A percentile compares a stretch with the other conserved stretches of the same genome.
These are phyloP conservation scores for Allantophomopsis lycopodina DNA, from an alignment of 2,329 filamentous ascomycete species.

Conservation along the genomic window DNA sequence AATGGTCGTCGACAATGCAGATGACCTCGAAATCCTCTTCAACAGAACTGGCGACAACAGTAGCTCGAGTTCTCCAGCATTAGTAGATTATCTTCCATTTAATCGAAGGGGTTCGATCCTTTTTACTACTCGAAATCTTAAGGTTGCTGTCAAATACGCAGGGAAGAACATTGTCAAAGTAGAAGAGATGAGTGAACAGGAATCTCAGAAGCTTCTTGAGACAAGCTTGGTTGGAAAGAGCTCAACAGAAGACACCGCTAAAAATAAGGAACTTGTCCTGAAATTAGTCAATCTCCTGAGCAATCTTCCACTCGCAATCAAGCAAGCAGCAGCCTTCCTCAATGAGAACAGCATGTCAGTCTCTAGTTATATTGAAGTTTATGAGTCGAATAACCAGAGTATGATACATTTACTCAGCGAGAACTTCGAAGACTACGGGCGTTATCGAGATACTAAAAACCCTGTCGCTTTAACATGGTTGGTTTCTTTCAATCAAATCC, in stretches of 20 bases:
- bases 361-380: conserved; percentile 4
- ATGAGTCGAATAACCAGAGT: conserved; percentile 4
- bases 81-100: conserved; percentile 18
- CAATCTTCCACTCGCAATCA: conserved; percentile 21
- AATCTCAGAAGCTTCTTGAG: conserved; percentile 12
- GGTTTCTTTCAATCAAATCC: conserved; percentile 22
- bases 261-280: conserved; percentile 6
- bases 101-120: conserved; percentile 17
- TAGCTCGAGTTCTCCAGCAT: not conserved
- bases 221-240: conserved; percentile 7
- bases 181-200: conserved; percentile 8
- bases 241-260: too few relatives aligned
- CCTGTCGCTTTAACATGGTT: conserved; percentile 22
- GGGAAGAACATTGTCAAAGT: conserved; percentile 9
- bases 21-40: conserved; percentile 20
- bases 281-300: conserved; percentile 17
- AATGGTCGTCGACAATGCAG: conserved; percentile 27
- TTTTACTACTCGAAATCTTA: conserved; percentile 14
- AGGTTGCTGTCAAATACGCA: conserved; percentile 1
- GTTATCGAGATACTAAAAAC: conserved; percentile 17
- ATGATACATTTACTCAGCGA: conserved; percentile 16
- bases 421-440: conserved; percentile 18
- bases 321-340: conserved; percentile 22
- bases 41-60: not conserved
- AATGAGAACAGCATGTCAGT: conserved; percentile 8